These are phyloP conservation scores for Aspergillus mulundensis DNA, from an alignment of 495 filamentous ascomycete species.

Conservation along the genomic window DNA sequence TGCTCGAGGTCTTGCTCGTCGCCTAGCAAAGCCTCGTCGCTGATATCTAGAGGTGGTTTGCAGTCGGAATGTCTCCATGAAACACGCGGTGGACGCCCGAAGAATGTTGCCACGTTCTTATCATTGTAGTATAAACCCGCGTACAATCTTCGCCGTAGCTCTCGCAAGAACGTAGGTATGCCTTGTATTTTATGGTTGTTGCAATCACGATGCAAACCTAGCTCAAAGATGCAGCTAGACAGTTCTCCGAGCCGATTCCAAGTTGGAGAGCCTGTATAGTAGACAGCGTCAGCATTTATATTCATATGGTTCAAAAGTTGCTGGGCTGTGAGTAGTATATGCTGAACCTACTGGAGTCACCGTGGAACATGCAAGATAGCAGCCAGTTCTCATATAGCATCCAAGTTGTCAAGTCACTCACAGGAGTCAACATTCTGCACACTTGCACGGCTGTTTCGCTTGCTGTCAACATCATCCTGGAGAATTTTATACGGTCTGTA, in stretches of 20 bases:
- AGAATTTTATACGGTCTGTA: constrained; percentile 16
- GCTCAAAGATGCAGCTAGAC: constrained; percentile 40
- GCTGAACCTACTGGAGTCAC: constrained; percentile 27
- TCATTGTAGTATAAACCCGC: constrained; percentile 45
- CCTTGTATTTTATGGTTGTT: constrained; percentile 26
- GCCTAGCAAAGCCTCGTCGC: constrained; percentile 41
- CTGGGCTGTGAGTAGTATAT: neutral
- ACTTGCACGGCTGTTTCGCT: constrained; percentile 25
- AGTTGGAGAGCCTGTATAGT: constrained; percentile 18
- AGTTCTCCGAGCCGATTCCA: constrained; percentile 33
- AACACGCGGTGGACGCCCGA: constrained; percentile 51
- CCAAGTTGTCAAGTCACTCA: constrained; percentile 34
- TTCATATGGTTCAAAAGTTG: neutral
- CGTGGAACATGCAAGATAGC: constrained; percentile 20
- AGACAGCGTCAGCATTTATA: neutral
- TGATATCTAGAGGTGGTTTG: constrained; percentile 51
- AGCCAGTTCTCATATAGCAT: constrained; percentile 28
- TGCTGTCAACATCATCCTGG: constrained; percentile 25
- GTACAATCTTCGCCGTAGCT: constrained; percentile 47
- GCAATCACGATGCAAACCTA: constrained; percentile 52
- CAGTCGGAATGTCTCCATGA: constrained; percentile 48
- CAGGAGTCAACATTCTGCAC: constrained; percentile 28
- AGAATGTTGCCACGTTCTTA: constrained; percentile 48
- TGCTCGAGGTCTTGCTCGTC: constrained; percentile 31
- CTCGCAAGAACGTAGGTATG: constrained; percentile 41